Evolutionary conservation across 352 stramenopile species (phyloP).

Genomic region (Plasmopara halstedii): DNA sequence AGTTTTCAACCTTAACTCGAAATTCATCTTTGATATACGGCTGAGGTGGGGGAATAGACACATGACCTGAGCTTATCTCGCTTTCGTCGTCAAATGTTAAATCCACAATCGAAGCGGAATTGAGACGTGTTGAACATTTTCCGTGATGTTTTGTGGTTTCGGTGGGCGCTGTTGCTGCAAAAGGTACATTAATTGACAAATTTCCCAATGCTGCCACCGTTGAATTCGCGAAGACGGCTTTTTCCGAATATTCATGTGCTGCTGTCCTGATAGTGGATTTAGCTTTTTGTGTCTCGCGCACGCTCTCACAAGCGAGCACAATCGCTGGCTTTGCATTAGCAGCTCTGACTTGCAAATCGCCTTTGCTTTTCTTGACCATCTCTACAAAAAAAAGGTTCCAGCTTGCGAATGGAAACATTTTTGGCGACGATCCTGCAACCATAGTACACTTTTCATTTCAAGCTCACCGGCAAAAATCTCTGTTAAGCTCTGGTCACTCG

Average conservation of each 20-base stretch:
- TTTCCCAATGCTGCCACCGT: conserved; percentile 17
- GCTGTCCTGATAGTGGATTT: conserved; percentile 3
- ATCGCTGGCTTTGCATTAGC: neutral
- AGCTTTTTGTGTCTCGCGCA: neutral
- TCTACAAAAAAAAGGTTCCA: conserved; percentile 42
- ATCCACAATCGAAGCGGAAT: conserved; percentile 24
- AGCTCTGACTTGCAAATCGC: conserved; percentile 20
- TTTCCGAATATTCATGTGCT: conserved; percentile 18
- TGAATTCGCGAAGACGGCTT: conserved; percentile 3
- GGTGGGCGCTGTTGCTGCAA: neutral
- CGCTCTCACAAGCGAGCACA: neutral
- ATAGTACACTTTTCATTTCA: neutral
- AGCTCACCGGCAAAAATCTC: neutral
- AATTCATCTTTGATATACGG: conserved; percentile 21
- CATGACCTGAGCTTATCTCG: conserved; percentile 8
- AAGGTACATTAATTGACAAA: conserved; percentile 16
- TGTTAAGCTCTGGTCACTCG: neutral
- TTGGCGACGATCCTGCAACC: conserved; percentile 25
- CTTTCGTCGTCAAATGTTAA: conserved; percentile 30
- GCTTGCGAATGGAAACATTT: conserved; percentile 33
- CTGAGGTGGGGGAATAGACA: conserved; percentile 3
- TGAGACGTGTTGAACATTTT: conserved; percentile 6
- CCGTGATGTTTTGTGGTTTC: conserved; percentile 5
- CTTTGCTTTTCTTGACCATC: conserved; percentile 32
- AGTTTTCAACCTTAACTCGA: conserved; percentile 20